Base-by-base conservation (phyloP, 257 asterid species). In the Orobanche coerulescens region DNA sequence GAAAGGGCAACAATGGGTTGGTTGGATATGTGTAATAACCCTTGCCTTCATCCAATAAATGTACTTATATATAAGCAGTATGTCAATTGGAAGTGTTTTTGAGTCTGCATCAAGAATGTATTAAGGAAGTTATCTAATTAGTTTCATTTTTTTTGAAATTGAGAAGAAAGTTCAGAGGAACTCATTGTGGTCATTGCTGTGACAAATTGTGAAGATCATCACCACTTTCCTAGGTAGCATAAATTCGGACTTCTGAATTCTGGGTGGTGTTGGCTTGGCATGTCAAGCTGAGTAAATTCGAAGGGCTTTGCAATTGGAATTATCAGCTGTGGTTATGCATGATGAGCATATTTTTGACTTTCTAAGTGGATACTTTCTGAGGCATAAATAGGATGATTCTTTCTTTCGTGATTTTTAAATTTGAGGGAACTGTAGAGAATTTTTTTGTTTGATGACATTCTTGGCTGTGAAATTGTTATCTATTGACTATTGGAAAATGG, bases 1-100 rank as follows among this genome's bases (percentile, higher is more conserved):
- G 66, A 66, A 72, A 69, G 58, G 70, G 46, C 62, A 67, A 37
- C 23, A 14, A 42, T 54, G 19, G 64, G 23, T 57, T 20, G 64
- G 23, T 57, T 20, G 18, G n/a, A 39, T 44, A 19, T 26, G 28
- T 40, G 57, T 26, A 31, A 8, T 48, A 20, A 23, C 22, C 18
- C 22, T 46, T 2, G 48, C 19, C 65, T 20, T 71, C 44, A 44
- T 58, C 42, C 53, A 20, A 48, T 28, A 24, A 49, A 49, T 31
- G 4, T 50, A 20, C 24, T 28, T 19, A 1, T 26, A 16, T 15
- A 53, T 44, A 31, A 6, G 62, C 49, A 7, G 54, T 16, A 16
- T 19, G 36, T n/a, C n/a, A 16, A 43, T 9, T 43, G 15, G 50
- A 9, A 13, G 6, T 43, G 50, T 43, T 50, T 31, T 31, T 50